phyloP scores from a whole-genome alignment of 202 grass and related monocot species.

The Zoysia matrella region DNA sequence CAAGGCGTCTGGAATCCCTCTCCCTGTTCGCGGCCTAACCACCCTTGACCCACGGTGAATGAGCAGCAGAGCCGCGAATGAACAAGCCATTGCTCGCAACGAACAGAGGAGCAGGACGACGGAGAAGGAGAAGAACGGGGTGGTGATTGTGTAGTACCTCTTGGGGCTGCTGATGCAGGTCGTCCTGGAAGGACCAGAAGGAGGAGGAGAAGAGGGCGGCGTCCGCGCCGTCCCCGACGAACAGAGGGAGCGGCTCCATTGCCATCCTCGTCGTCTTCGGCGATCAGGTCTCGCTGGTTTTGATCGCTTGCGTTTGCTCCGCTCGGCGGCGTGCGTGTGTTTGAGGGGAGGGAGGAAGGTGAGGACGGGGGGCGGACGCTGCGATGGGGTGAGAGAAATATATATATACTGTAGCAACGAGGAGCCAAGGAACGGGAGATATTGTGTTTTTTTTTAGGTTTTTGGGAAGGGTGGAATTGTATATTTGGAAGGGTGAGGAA shows the following conservation, averaged over 20 bases:
- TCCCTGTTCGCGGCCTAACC: slow-evolving; percentile 33
- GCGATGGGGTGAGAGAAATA: background rate
- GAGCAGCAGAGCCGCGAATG: background rate
- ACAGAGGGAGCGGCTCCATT: slow-evolving; percentile 69
- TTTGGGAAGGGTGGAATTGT: background rate
- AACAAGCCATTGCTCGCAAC: background rate
- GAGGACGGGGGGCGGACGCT: background rate
- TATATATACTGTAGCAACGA: no score
- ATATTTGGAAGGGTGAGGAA: slow-evolving; percentile 41
- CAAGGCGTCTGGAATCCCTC: slow-evolving; percentile 26
- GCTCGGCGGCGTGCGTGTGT: background rate
- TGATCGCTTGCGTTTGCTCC: background rate
- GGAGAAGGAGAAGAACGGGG: background rate
- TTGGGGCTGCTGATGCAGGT: slow-evolving; percentile 38
- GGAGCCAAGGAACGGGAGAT: no score
- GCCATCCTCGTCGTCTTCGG: slow-evolving; percentile 37
- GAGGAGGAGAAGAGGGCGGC: slow-evolving; percentile 36
- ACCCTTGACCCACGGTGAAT: slow-evolving; percentile 44
- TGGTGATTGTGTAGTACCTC: slow-evolving; percentile 32
- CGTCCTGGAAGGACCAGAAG: slow-evolving; percentile 52
- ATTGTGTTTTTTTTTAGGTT: background rate
- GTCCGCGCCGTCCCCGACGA: slow-evolving; percentile 64
- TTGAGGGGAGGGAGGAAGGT: background rate
- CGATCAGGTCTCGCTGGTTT: background rate
- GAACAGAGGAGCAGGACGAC: no score